Conservation (phyloP, 2,329 filamentous ascomycete genomes). For the Talaromyces sp. region DNA sequence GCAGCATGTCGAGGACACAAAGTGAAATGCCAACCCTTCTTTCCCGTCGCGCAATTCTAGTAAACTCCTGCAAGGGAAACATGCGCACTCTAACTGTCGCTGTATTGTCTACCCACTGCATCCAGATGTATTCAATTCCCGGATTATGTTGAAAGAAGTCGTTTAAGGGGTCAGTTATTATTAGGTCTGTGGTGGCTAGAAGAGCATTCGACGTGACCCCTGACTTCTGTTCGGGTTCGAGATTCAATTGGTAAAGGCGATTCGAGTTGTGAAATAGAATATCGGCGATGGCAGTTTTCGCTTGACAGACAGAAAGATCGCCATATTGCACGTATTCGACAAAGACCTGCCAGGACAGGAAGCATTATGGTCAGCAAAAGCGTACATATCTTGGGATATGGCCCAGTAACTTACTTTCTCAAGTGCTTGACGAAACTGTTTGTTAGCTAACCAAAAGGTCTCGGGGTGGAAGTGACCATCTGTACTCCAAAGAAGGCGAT, state of each 20-base stretch:
- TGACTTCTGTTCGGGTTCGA: constrained; percentile 31
- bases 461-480: constrained; percentile 80
- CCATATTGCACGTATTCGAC: constrained; percentile 66
- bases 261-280: constrained; percentile 79
- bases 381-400: background rate
- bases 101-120: constrained; percentile 81
- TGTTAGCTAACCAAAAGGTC: constrained; percentile 72
- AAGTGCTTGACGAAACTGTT: constrained; percentile 71
- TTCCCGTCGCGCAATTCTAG: constrained; percentile 49
- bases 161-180: constrained; percentile 36
- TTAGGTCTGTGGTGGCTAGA: background rate
- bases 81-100: constrained; percentile 67
- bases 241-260: constrained; percentile 67
- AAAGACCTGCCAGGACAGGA: constrained; percentile 57
- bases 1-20: constrained; percentile 67
- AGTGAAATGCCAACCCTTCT: constrained; percentile 64
- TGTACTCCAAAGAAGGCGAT: constrained; percentile 78
- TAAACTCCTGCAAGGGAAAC: constrained; percentile 64
- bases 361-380: background rate
- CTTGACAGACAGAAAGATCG: constrained; percentile 64
- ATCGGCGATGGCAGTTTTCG: constrained; percentile 64
- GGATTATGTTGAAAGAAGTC: constrained; percentile 55
- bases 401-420: constrained; percentile 57
- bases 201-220: constrained; percentile 1
- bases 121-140: constrained; percentile 66